Conservation (phyloP, 1,284 basidiomycete species). For the Cryptococcus floricola region DNA sequence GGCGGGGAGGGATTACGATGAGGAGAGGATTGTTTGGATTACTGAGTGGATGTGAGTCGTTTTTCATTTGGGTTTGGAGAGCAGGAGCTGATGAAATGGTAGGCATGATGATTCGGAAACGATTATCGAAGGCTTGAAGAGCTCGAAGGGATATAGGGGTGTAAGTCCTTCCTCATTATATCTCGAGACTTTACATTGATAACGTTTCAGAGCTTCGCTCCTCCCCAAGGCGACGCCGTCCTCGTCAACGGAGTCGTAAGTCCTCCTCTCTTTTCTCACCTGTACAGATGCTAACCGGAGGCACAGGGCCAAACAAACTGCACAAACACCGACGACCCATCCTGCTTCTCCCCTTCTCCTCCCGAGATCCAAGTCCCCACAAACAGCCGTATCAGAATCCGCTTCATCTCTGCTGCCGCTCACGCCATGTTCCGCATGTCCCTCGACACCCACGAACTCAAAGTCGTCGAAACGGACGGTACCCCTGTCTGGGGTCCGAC, state of each 20-base stretch:
- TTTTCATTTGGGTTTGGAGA: not conserved
- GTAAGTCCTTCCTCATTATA: slow-evolving; percentile 5
- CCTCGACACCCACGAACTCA: slow-evolving; percentile 32
- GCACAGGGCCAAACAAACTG: slow-evolving; percentile 7
- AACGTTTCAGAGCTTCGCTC: slow-evolving; percentile 3
- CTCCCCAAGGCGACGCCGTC: slow-evolving; percentile 20
- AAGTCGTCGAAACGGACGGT: slow-evolving; percentile 34
- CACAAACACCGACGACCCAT: slow-evolving; percentile 1
- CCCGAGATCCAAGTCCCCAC: slow-evolving; percentile 13
- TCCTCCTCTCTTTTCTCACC: not conserved
- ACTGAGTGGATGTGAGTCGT: slow-evolving; percentile 30
- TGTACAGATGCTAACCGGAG: not conserved
- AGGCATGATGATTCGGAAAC: slow-evolving; percentile 27
- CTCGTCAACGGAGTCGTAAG: slow-evolving; percentile 25
- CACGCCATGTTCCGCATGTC: slow-evolving; percentile 18
- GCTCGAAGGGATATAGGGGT: slow-evolving; percentile 16
- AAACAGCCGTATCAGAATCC: slow-evolving; percentile 13
- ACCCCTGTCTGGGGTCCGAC: slow-evolving; percentile 19
- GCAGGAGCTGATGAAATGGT: not conserved
- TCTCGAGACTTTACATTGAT: no score
- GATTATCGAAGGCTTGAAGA: slow-evolving; percentile 20
- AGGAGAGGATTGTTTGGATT: slow-evolving; percentile 24
- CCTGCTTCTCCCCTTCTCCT: slow-evolving; percentile 1
- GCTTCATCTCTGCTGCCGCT: slow-evolving; percentile 19
- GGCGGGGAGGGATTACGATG: slow-evolving; percentile 22